A percentile compares a stretch with the other conserved stretches of the same genome.
These are phyloP conservation scores for Acorus gramineus DNA, from an alignment of 106 monocot species.

Conservation along the genomic window DNA sequence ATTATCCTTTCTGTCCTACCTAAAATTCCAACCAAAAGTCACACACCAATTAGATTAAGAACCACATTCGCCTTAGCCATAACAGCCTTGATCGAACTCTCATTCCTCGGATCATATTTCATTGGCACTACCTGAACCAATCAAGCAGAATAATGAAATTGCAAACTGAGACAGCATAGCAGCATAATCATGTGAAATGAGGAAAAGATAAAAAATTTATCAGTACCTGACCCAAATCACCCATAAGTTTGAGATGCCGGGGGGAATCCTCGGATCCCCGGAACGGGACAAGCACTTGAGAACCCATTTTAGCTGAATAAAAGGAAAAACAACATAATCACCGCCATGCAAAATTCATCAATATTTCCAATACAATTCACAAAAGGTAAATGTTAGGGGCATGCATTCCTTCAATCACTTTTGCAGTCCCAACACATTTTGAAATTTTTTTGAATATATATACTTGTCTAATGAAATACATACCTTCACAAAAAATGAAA, in stretches of 20 bases:
- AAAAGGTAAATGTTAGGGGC: too few relatives aligned
- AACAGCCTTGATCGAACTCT: constrained; percentile 92
- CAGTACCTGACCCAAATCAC: constrained; percentile 91
- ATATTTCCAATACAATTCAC: too few relatives aligned
- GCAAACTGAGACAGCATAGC: constrained; percentile 4
- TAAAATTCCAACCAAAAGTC: constrained; percentile 6
- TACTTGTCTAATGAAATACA: too few relatives aligned
- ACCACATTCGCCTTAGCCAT: constrained; percentile 99
- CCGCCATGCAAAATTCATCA: neutral
- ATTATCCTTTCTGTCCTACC: too few relatives aligned
- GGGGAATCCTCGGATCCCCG: constrained; percentile 96
- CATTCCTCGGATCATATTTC: constrained; percentile 96
- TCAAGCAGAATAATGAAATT: neutral
- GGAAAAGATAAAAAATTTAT: neutral
- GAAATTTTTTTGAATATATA: too few relatives aligned
- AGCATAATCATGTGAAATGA: neutral
- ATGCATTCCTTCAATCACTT: too few relatives aligned
- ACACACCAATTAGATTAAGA: constrained; percentile 89
- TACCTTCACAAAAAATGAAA: too few relatives aligned
- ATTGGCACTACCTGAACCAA: constrained; percentile 86
- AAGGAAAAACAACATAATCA: neutral
- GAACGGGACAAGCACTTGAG: constrained; percentile 97
- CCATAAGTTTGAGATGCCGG: constrained; percentile 94
- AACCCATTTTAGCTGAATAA: constrained; percentile 92
- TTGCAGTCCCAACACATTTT: too few relatives aligned